phyloP scores from a whole-genome alignment of 1,284 basidiomycete species.

The Naganishia cerealis region DNA sequence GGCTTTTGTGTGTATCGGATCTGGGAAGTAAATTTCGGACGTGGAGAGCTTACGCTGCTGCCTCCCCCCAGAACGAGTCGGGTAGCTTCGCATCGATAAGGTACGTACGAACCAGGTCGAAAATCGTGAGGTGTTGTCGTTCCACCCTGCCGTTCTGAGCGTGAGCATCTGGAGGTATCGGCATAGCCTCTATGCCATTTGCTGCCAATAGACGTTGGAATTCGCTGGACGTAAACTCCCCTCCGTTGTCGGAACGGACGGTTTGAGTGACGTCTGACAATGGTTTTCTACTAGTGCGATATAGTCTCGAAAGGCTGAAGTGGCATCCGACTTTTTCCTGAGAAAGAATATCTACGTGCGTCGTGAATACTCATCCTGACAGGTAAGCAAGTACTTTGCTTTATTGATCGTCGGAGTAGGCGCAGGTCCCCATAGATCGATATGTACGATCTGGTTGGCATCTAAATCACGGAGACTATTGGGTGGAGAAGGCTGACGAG shows the following conservation, averaged over 20 bases:
- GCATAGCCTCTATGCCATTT: conserved; percentile 32
- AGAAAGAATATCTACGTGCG: conserved; percentile 27
- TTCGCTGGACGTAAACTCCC: conserved; percentile 28
- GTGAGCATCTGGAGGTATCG: conserved; percentile 35
- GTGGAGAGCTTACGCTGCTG: conserved; percentile 31
- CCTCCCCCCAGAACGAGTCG: conserved; percentile 34
- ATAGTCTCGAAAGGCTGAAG: conserved; percentile 22
- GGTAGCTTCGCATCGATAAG: conserved; percentile 29
- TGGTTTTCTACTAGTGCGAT: conserved; percentile 35
- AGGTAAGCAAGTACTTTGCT: conserved; percentile 33
- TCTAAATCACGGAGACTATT: not conserved
- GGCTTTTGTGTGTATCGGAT: conserved; percentile 2
- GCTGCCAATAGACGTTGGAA: conserved; percentile 15
- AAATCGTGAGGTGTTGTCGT: conserved; percentile 36
- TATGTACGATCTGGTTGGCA: conserved; percentile 22
- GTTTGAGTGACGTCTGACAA: conserved; percentile 17
- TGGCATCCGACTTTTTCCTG: conserved; percentile 23
- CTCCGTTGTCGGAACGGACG: conserved; percentile 33
- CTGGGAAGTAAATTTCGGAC: conserved; percentile 31
- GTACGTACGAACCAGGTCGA: conserved; percentile 34
- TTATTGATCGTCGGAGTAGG: not conserved
- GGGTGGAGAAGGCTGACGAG: not conserved
- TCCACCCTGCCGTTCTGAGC: conserved; percentile 38
- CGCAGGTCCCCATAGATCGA: conserved; percentile 38
- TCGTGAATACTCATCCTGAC: conserved; percentile 35